Base-by-base conservation (phyloP, 2,329 filamentous ascomycete species). In the Botryosphaeria dothidea region DNA sequence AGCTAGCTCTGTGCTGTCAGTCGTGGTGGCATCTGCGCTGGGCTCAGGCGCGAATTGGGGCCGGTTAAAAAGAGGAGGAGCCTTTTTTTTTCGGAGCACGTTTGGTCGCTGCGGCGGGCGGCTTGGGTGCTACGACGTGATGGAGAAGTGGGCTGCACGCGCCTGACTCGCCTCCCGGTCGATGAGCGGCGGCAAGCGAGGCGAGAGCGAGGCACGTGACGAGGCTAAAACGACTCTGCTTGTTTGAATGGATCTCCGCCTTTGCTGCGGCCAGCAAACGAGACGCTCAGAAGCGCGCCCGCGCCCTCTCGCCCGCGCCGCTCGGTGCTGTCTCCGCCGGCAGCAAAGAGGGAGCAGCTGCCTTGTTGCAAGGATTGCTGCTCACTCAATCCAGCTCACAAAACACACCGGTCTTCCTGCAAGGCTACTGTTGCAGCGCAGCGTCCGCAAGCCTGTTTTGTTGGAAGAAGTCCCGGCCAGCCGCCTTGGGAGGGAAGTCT, bases 171-270 rank as follows among this genome's bases (percentile, higher is more conserved):
- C 23, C 25, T 15, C 51, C 51, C 9, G 31, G 56, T 46, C 34
- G 56, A 48, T 46, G 36, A 43, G 54, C 54, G 54, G 54, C 36
- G 34, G 54, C 38, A 60, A 60, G 56, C 56, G 56, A 60, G 56
- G 19, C 54, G 54, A n/a, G 19, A 17, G 41, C 21, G 19, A 27
- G 11, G 29, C 56, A 60, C 56, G 56, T 60, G 56, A 45, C 46
- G 41, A 60, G 56, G 56, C 56, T 60, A 60, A 60, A 60, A 21
- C 41, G 56, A 45, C 49, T 29, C 38, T 60, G 25, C 29, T 29
- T 23, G 34, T 43, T 13, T 17, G 19, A 38, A 15, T n/a, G 23
- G 23, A 52, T 34, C 49, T 52, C 27, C 49, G 27, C 49, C 29
- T 52, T 52, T 34, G 27, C 46, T 27, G 46, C 27, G 7, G 27